Evolutionary conservation across 176 grass and related monocot species (phyloP).

Genomic region (Carex cristatella): DNA sequence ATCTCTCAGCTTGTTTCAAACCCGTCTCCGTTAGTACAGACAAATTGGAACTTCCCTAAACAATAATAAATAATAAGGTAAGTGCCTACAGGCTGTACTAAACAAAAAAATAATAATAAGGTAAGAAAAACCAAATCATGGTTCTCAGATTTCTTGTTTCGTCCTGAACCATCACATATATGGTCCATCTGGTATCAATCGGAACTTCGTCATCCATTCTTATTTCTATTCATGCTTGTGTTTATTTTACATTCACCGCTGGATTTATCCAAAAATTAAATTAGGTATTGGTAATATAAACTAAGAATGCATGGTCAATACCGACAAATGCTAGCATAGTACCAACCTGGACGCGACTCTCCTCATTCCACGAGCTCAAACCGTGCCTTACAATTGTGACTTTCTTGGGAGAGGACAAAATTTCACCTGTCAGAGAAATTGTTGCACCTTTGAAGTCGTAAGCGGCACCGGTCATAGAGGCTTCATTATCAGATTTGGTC

Average conservation of each 20-base stretch:
- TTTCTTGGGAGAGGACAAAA: conserved; percentile 48
- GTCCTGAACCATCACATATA: not conserved
- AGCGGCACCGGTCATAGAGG: conserved; percentile 46
- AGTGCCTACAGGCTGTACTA: too few relatives aligned
- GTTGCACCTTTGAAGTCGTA: conserved; percentile 69
- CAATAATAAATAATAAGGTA: conserved; percentile 2
- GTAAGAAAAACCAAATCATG: conserved; percentile 2
- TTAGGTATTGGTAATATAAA: not conserved
- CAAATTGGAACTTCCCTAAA: conserved; percentile 79
- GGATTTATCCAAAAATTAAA: not conserved
- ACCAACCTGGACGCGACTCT: conserved; percentile 52
- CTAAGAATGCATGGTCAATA: not conserved
- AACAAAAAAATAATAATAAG: not conserved
- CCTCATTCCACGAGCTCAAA: conserved; percentile 59
- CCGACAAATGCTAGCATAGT: not conserved
- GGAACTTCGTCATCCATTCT: not conserved
- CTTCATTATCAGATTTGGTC: conserved; percentile 27
- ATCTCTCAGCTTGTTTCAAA: conserved; percentile 58
- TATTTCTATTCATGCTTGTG: not conserved
- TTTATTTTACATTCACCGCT: not conserved
- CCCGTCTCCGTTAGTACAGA: conserved; percentile 67
- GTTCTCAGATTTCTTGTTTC: not conserved
- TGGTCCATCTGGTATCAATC: not conserved
- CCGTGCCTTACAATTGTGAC: conserved; percentile 79
- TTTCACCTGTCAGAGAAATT: conserved; percentile 41